These are phyloP conservation scores for Coriolopsis trogii DNA, from an alignment of 1,284 basidiomycete genomes.

Conservation along the genomic window DNA sequence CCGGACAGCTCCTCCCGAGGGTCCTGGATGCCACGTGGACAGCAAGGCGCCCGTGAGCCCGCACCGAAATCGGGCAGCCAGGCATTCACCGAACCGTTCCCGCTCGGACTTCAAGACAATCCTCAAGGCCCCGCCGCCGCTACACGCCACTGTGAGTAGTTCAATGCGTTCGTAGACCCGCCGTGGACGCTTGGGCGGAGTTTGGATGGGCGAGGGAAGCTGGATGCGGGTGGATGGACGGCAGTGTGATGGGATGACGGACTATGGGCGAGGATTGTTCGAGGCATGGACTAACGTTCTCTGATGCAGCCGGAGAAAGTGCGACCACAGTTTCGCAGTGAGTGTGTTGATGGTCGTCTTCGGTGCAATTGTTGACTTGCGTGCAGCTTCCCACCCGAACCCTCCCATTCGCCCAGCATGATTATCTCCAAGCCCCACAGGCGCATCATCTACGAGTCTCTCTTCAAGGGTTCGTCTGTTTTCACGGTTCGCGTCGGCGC, in stretches of 20 bases:
- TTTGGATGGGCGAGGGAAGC: constrained; percentile 13
- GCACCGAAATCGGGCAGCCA: constrained; percentile 20
- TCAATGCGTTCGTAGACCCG: constrained; percentile 13
- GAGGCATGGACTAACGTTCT: constrained; percentile 27
- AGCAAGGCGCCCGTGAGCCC: constrained; percentile 14
- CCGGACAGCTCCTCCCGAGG: constrained; percentile 16
- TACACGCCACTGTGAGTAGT: constrained; percentile 36
- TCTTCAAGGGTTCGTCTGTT: constrained; percentile 88
- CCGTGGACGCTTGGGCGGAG: constrained; percentile 7
- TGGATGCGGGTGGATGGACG: constrained; percentile 34
- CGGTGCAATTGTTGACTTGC: background rate
- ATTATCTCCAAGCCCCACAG: constrained; percentile 86
- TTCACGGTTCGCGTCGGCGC: background rate
- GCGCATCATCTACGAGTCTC: constrained; percentile 92
- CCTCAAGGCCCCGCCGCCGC: constrained; percentile 32
- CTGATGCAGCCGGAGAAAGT: constrained; percentile 37
- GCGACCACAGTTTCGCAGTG: constrained; percentile 38
- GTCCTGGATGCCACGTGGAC: constrained; percentile 13
- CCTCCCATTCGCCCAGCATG: constrained; percentile 63
- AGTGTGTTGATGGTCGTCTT: constrained; percentile 15
- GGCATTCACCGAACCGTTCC: constrained; percentile 27
- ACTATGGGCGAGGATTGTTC: constrained; percentile 6
- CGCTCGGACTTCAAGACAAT: constrained; percentile 38
- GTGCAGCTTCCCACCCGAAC: constrained; percentile 45
- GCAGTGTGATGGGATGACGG: constrained; percentile 30